These are phyloP conservation scores for Talaromyces sp. DNA, from an alignment of 2,329 filamentous ascomycete species.

Conservation along the genomic window DNA sequence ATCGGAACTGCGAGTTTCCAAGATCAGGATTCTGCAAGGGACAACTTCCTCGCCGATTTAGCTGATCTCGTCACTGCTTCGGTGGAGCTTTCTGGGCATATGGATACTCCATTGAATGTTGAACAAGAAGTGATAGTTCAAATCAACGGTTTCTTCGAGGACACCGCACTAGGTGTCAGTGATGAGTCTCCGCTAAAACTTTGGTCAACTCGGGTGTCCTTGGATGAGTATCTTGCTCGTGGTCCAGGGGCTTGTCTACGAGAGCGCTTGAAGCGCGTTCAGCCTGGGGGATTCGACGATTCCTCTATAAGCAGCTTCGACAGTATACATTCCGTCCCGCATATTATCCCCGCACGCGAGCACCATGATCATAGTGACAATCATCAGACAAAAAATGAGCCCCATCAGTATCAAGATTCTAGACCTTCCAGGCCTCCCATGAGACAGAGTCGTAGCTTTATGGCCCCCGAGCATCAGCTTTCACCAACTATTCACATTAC, in stretches of 20 bases:
- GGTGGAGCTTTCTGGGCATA: constrained; percentile 28
- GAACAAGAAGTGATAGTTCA: constrained; percentile 61
- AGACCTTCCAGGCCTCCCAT: constrained; percentile 23
- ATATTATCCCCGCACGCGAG: constrained; percentile 15
- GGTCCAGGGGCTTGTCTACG: constrained; percentile 60
- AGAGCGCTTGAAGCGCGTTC: constrained; percentile 51
- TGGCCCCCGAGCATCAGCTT: constrained; percentile 10
- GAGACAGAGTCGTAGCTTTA: constrained; percentile 28
- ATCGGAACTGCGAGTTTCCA: constrained; percentile 35
- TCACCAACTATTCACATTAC: constrained; percentile 36
- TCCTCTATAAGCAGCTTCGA: constrained; percentile 36
- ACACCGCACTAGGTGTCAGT: constrained; percentile 58
- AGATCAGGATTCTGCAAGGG: constrained; percentile 31
- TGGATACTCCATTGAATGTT: constrained; percentile 53
- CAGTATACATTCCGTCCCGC: constrained; percentile 28
- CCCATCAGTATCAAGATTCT: constrained; percentile 1
- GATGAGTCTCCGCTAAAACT: constrained; percentile 41
- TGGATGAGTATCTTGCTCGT: constrained; percentile 56
- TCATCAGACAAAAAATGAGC: neutral
- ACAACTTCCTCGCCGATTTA: constrained; percentile 30
- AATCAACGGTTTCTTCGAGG: constrained; percentile 63
- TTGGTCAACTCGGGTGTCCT: constrained; percentile 33
- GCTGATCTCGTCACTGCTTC: constrained; percentile 22
- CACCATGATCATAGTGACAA: constrained; percentile 1
- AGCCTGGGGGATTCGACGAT: constrained; percentile 28